These are phyloP conservation scores for Pleurotus platypus DNA, from an alignment of 768 basidiomycete species.

Conservation along the genomic window DNA sequence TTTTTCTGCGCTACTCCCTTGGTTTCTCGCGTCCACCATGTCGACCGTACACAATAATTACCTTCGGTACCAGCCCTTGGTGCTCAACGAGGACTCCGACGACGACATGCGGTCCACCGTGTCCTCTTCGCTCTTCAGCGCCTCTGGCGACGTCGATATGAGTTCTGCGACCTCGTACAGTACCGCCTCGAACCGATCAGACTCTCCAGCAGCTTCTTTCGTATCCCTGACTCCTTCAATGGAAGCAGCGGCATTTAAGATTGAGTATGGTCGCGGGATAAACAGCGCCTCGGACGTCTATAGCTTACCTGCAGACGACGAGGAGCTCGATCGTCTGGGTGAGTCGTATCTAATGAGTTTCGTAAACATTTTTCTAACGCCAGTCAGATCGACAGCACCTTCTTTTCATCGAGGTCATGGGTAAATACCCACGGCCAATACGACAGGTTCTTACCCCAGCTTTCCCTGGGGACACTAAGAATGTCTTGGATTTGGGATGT, in stretches of 20 bases:
- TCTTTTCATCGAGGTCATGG: slow-evolving; percentile 62
- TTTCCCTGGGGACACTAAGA: slow-evolving; percentile 53
- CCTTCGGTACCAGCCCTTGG: neutral
- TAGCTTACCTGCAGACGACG: slow-evolving; percentile 51
- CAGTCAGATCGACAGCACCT: slow-evolving; percentile 60
- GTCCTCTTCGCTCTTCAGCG: slow-evolving; percentile 33
- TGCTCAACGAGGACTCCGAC: slow-evolving; percentile 33
- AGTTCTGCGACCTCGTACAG: slow-evolving; percentile 30
- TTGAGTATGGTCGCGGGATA: slow-evolving; percentile 65
- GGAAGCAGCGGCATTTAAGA: slow-evolving; percentile 52
- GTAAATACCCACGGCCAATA: slow-evolving; percentile 62
- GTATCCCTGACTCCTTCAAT: slow-evolving; percentile 65
- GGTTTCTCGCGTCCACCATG: neutral
- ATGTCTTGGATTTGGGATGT: slow-evolving; percentile 73
- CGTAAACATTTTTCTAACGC: neutral
- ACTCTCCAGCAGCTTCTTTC: slow-evolving; percentile 48
- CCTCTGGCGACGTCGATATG: slow-evolving; percentile 31
- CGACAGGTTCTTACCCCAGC: slow-evolving; percentile 57
- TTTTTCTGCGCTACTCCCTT: neutral
- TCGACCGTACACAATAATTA: neutral
- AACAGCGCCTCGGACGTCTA: slow-evolving; percentile 83
- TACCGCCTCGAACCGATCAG: slow-evolving; percentile 7
- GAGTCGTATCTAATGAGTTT: slow-evolving; percentile 34
- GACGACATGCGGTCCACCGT: slow-evolving; percentile 15
- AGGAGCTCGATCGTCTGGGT: slow-evolving; percentile 49